These are phyloP conservation scores for Laetiporus sulphureus DNA, from an alignment of 1,284 basidiomycete genomes.

Conservation along the genomic window DNA sequence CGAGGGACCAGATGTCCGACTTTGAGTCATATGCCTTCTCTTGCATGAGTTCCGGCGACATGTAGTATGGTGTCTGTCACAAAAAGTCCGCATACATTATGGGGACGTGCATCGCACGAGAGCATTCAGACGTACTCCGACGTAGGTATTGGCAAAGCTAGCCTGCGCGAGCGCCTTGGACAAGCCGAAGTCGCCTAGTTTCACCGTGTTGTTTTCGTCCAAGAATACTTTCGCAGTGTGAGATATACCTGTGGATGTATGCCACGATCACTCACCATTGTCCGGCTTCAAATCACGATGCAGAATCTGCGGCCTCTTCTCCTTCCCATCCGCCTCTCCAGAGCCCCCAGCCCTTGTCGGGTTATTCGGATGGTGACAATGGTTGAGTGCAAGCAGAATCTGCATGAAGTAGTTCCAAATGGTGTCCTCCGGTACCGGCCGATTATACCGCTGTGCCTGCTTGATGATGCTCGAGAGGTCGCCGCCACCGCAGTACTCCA, in stretches of 20 bases:
- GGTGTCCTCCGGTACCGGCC: constrained; percentile 81
- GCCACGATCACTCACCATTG: constrained; percentile 61
- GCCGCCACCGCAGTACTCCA: constrained; percentile 96
- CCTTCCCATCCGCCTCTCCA: constrained; percentile 38
- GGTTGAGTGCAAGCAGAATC: constrained; percentile 82
- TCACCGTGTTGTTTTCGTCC: constrained; percentile 73
- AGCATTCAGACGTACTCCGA: constrained; percentile 61
- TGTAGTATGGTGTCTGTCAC: constrained; percentile 90
- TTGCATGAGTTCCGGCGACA: constrained; percentile 96
- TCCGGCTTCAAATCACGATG: constrained; percentile 97
- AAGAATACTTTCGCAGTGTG: constrained; percentile 61
- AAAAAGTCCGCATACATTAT: constrained; percentile 2
- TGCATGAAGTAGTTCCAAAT: constrained; percentile 96
- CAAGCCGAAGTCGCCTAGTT: constrained; percentile 94
- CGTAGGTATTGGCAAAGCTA: constrained; percentile 92
- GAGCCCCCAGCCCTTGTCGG: constrained; percentile 40
- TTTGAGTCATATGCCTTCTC: constrained; percentile 96
- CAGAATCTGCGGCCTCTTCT: constrained; percentile 71
- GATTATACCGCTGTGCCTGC: constrained; percentile 59
- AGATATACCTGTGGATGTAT: constrained; percentile 1
- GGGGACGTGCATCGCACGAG: no score
- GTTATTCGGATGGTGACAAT: constrained; percentile 81
- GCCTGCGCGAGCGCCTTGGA: constrained; percentile 86
- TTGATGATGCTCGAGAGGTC: constrained; percentile 87
- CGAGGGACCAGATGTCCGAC: constrained; percentile 97